Base-by-base conservation (phyloP, 164 flowering plant genomes). In the Vitis labrusca region DNA sequence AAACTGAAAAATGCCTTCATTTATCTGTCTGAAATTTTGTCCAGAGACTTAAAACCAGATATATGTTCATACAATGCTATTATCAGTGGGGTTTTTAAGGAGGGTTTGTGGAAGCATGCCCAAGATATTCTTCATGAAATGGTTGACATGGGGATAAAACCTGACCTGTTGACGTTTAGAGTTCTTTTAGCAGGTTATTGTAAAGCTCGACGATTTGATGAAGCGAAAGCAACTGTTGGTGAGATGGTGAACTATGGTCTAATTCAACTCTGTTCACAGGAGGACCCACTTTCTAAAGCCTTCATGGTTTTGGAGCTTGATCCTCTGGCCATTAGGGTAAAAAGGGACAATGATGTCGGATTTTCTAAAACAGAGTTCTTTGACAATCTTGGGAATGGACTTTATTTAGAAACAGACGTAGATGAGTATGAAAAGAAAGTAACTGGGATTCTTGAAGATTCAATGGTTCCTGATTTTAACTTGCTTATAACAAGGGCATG, bases 301-400 rank as follows among this genome's bases (percentile, higher is more conserved):
- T 91, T 91, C 78, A 10, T 47, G 9, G 9, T 91, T 29, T 63
- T 95, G 80, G 92, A 90, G 53, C 69, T 93, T 27, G 54, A 78
- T 60, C 86, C 87, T 6, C 79, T 63, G 55, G 66, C 73, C 66
- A 87, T 89, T 61, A 87, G 83, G 78, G 75, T 93, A 55, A 89
- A 81, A 76, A 89, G 97, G 80, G 96, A 91, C 80, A 90, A 88
- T 70, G 78, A 81, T 70, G 78, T 64, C 12, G 82, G 79, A n/a
- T 72, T 79, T 69, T 72, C 76, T 10, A 85, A 71, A 64, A 72
- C 91, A 12, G 94, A 95, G 74, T 93, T 93, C 77, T 86, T 66
- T 74, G 99, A 95, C 79, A 63, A 65, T 59, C 84, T 91, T 64
- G 98, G 99, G 19, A 95, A 95, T 82, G 99, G 99, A n/a, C 90